phyloP scores from a whole-genome alignment of 805 yeast species.

The Cyberlindnera nakhonratchasimensis region DNA sequence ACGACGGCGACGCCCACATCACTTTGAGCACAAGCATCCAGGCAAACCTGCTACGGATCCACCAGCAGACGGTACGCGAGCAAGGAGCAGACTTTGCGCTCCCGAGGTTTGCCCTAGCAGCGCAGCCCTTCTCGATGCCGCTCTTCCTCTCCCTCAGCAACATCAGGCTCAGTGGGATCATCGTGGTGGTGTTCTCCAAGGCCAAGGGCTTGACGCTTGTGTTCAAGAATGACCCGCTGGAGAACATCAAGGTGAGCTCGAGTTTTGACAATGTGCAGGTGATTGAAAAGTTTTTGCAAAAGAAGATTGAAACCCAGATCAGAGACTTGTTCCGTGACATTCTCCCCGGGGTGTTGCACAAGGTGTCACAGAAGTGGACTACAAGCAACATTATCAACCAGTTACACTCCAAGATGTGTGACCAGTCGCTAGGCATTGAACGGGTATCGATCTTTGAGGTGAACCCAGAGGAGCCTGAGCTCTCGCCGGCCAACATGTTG shows the following conservation, averaged over 20 bases:
- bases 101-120: slow-evolving; percentile 64
- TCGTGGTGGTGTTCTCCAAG: slow-evolving; percentile 77
- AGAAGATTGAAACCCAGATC: slow-evolving; percentile 77
- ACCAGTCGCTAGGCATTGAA: slow-evolving; percentile 23
- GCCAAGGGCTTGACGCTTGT: slow-evolving; percentile 83
- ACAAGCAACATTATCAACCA: slow-evolving; percentile 33
- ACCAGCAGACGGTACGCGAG: slow-evolving; percentile 31
- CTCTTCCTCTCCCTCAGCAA: slow-evolving; percentile 70
- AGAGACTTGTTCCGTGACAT: slow-evolving; percentile 80
- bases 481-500: slow-evolving; percentile 64
- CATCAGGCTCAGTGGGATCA: slow-evolving; percentile 72
- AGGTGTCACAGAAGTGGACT: slow-evolving; percentile 66
- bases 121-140: slow-evolving; percentile 72
- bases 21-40: slow-evolving; percentile 77
- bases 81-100: slow-evolving; percentile 48
- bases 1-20: slow-evolving; percentile 71
- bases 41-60: slow-evolving; percentile 78
- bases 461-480: slow-evolving; percentile 56
- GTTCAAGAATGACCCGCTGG: slow-evolving; percentile 85
- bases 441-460: slow-evolving; percentile 45
- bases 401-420: slow-evolving; percentile 22
- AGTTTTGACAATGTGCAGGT: slow-evolving; percentile 86
- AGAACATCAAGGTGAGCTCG: slow-evolving; percentile 74
- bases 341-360: slow-evolving; percentile 75
- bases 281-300: slow-evolving; percentile 76